Conservation (phyloP, 495 filamentous ascomycete species). For the Penicillium steckii region DNA sequence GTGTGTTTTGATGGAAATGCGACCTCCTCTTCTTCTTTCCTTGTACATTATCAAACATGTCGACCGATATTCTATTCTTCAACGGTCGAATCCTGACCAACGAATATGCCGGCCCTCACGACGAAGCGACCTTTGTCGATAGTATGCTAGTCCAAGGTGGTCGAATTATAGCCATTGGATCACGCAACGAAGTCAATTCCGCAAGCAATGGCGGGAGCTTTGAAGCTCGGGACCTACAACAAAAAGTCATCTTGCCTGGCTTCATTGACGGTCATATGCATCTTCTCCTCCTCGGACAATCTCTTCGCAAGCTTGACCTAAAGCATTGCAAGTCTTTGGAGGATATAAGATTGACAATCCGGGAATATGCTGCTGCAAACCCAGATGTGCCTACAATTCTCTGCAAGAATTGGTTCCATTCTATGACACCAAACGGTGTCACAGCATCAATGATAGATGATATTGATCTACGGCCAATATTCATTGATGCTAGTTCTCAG, state of each 20-base stretch:
- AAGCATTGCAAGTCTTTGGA: conserved; percentile 46
- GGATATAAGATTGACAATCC: conserved; percentile 52
- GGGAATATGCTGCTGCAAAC: conserved; percentile 40
- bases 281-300: conserved; percentile 47
- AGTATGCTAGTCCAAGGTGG: conserved; percentile 26
- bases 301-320: conserved; percentile 54
- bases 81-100: conserved; percentile 35
- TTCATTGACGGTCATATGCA: conserved; percentile 62
- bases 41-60: neutral
- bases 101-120: conserved; percentile 26
- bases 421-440: conserved; percentile 50
- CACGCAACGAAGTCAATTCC: conserved; percentile 28
- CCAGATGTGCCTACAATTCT: conserved; percentile 51
- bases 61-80: conserved; percentile 17
- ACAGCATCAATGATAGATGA: conserved; percentile 53
- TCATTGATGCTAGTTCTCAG: conserved; percentile 61
- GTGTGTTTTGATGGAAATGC: neutral
- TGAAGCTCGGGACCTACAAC: neutral
- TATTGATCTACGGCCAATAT: conserved; percentile 51
- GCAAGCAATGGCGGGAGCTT: neutral
- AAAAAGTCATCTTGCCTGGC: neutral
- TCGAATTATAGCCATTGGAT: conserved; percentile 11
- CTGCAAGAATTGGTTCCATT: conserved; percentile 61
- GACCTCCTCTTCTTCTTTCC: neutral
- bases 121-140: conserved; percentile 25